Base-by-base conservation (phyloP, 345 rosid species). In the Citropsis articulata region DNA sequence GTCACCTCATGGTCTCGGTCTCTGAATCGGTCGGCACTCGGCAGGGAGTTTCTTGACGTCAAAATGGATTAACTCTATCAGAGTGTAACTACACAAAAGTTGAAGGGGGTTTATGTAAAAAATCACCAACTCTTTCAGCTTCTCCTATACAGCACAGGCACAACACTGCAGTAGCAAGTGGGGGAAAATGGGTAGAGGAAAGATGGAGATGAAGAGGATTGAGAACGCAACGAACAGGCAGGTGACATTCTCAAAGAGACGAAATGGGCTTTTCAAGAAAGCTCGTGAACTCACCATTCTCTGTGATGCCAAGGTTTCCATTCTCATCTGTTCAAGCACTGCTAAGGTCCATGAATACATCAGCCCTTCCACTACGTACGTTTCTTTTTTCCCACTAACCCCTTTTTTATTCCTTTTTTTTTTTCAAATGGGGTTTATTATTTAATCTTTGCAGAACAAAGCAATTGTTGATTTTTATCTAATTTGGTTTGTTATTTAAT, bases 151-250 rank as follows among this genome's bases (percentile, higher is more conserved):
- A 3, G 5, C 18, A 12, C 18, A 2, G 4, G 50, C 50, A 45
- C 5, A 45, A 0, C 18, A 4, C 18, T 45, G 18, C 50, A 13
- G 50, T 13, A 45, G 18, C 50, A 12, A 45, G 50, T 13, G 50
- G 50, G 19, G 19, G 22, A 53, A 53, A 16, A 93, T 92, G 97
- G 89, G 91, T 80, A 82, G 97, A 79, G 95, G 95, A 56, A 89
- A 92, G 93, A 92, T 88, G 86, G 91, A 92, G 93, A 94, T 94
- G 89, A 90, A 86, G 91, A 89, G 83, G 83, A 94, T 91, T 45
- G 97, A 92, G 91, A 94, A 92, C 90, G 77, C 90, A n/a, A 94
- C 97, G n/a, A 91, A 88, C 87, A 81, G 98, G 82, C 96, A 93
- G 75, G 93, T 91, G 62, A 91, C 98, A 28, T 93, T 82, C 77